phyloP scores from a whole-genome alignment of 148 eudicot species.

The Camellia granthamiana region DNA sequence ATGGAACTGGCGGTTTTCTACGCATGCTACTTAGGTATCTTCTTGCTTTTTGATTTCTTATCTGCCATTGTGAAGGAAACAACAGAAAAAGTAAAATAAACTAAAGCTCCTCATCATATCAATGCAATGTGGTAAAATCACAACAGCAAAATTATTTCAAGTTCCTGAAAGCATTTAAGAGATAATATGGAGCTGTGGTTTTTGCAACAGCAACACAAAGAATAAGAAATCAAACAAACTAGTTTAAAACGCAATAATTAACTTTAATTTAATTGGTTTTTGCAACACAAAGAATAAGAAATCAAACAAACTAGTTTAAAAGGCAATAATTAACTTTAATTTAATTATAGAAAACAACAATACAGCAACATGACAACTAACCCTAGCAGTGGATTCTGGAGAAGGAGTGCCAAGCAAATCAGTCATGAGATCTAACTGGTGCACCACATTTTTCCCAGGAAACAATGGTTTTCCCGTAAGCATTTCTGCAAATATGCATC shows the following conservation, averaged over 20 bases:
- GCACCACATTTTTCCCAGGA: conserved; percentile 56
- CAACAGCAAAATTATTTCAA: not conserved
- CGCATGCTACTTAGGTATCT: conserved; percentile 46
- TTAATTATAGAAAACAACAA: not conserved
- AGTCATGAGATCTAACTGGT: conserved; percentile 53
- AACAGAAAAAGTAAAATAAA: not conserved
- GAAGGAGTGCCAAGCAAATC: conserved; percentile 55
- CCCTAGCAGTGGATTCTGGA: conserved; percentile 49
- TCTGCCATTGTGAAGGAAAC: conserved; percentile 31
- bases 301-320: too few relatives aligned
- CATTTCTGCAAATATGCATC: conserved; percentile 56
- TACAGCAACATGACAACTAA: conserved; percentile 18
- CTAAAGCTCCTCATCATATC: not conserved
- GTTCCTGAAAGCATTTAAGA: not conserved
- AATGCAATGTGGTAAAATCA: not conserved
- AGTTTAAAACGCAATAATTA: not conserved
- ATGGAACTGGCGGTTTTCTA: conserved; percentile 38
- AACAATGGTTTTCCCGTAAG: conserved; percentile 48
- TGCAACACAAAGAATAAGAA: too few relatives aligned
- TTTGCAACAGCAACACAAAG: not conserved
- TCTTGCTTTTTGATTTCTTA: conserved; percentile 57
- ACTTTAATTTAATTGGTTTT: not conserved
- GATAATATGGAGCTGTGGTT: not conserved
- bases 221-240: not conserved
- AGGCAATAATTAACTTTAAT: not conserved